Evolutionary conservation across 495 filamentous ascomycete species (phyloP), one percentile per base, ranked within the genome.

Genomic region (Hypoxylon intermedium): DNA sequence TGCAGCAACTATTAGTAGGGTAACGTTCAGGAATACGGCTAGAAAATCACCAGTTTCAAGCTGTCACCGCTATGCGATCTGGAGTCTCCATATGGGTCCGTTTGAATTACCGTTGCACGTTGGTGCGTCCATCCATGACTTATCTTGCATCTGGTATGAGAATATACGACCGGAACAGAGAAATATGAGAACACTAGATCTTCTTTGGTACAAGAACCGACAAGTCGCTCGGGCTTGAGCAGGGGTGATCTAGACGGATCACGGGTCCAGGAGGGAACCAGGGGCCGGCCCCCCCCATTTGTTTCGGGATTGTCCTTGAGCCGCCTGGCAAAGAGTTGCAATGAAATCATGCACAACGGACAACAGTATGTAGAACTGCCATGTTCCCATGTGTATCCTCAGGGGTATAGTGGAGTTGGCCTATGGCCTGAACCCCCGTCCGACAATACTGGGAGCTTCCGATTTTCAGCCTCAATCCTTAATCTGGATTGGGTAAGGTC

Each of bases 211-310:
- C 38, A 47, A 38, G 41, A 18, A 26, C 46, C 33, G 45, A 13
- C 47, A 33, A 11, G 33, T 53, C 11, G 40, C 42, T 53, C 46
- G 42, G 47, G 34, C 47, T 43, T 21, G 24, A 47, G 44, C 53
- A 63, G 60, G 60, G 53, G 58, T 63, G n/a, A 2, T 36, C 45
- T 40, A 18, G 43, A 57, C 46, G 47, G 52, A 34, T 53, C 33
- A 52, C 26, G 42, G 47, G 46, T 24, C n/a, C n/a, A n/a, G n/a
- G n/a, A 19, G 31, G 41, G 7, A 36, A 15, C 18, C 49, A 41
- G 52, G 52, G 52, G 37, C 31, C 30, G 31, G 45, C 30, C 59
- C 52, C 52, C 12, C 47, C 16, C 45, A 13, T 43, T 52, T 42
- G 60, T 63, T 53, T 58, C 53, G 60, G 60, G 45, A 58, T 48